Evolutionary conservation across 768 basidiomycete genomes (phyloP), one percentile per base, ranked within the genome.

Genomic region (Suillus subaureus): DNA sequence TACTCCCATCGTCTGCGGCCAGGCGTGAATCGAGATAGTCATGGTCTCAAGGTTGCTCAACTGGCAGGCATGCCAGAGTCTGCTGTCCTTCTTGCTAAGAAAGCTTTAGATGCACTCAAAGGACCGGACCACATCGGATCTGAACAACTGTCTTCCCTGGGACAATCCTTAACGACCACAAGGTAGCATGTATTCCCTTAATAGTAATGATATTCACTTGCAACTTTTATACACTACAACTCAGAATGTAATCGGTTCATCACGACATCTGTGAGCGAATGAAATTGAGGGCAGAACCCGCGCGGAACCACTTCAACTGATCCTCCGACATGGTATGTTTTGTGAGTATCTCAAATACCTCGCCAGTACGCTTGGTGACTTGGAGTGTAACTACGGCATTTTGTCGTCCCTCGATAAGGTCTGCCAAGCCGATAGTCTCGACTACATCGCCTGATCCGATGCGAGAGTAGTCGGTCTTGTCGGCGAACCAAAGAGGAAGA

Each of bases 241-340:
- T 6, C 26, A 57, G 37, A 57, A 26, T 39, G 9, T 31, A 35
- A 21, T 37, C 5, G 61, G 26, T 4, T 61, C 42, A 47, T 72
- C 33, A 75, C 8, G 64, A 63, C 71, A 86, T 81, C 61, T 80
- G 82, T 13, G 89, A 87, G 54, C 91, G 88, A 68, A 98, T 98
- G 77, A 89, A 79, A 76, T 99, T 99, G 70, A 99, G 75, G 1
- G 96, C 97, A 39, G 91, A 93, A 4, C 97, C 97, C 28, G 91
- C 89, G 62, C 82, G 81, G 64, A 99, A 80, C 97, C 97, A 99
- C 66, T 91, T 90, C 54, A 97, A 78, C 79, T 97, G 96, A 75
- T 97, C 96, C 31, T 75, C 77, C 21, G 92, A 94, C 89, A 99
- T 89, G 4, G 96, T 97, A 76, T 99, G 97, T 72, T 83, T 89